These are phyloP conservation scores for Clonostachys solani DNA, from an alignment of 2,329 filamentous ascomycete genomes.

Conservation along the genomic window DNA sequence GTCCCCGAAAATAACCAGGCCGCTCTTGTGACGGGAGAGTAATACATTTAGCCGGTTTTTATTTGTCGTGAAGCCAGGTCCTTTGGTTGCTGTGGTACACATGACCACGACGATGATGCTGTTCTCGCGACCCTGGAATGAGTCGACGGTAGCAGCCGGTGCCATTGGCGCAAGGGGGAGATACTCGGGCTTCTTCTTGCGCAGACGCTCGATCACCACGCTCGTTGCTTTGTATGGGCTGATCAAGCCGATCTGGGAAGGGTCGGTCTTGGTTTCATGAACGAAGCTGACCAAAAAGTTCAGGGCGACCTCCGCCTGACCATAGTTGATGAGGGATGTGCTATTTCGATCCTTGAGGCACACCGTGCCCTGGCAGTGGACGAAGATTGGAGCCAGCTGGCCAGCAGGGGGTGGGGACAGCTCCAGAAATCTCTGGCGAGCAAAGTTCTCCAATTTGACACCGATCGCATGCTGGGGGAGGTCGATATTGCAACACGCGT, in stretches of 20 bases:
- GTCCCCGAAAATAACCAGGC: conserved; percentile 1
- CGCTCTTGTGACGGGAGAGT: not conserved
- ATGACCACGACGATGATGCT: not conserved
- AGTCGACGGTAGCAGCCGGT: conserved; percentile 1
- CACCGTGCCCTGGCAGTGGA: not conserved
- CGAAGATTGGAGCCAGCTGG: not conserved
- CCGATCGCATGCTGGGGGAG: no score
- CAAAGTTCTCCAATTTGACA: no score
- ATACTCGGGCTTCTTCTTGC: not conserved
- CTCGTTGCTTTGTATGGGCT: not conserved
- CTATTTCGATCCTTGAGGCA: not conserved
- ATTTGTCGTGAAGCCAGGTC: not conserved
- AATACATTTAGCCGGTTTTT: not conserved
- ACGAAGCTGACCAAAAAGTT: conserved; percentile 6
- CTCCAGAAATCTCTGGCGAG: no score
- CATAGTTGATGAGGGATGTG: not conserved
- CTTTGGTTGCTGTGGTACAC: not conserved
- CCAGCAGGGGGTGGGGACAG: not conserved
- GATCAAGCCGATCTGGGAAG: not conserved
- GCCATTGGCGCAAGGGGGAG: not conserved
- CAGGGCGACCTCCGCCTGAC: not conserved
- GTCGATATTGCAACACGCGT: not conserved
- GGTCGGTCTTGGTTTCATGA: conserved; percentile 1
- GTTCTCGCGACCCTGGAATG: not conserved
- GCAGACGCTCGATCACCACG: not conserved